Base-by-base conservation (phyloP, 495 filamentous ascomycete genomes). In the Trichoderma virens region DNA sequence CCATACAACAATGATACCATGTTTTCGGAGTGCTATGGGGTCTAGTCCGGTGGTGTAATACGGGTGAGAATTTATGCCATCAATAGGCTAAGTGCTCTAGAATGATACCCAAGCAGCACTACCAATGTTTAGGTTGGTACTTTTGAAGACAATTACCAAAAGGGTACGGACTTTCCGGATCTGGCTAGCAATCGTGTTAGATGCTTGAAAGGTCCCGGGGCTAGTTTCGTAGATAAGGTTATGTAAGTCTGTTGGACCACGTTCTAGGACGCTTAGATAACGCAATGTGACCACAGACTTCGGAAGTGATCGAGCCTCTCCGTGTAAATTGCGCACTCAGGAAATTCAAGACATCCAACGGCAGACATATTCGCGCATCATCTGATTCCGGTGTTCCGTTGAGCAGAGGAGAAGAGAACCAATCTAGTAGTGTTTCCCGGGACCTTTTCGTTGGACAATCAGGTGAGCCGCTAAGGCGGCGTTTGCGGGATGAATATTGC, bases 31-130 rank as follows among this genome's bases (percentile, higher is more conserved):
- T 20, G 43, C 20, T 20, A 47, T 25, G 43, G 43, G n/a, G n/a
- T 47, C 43, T 3, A 25, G 43, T 23, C 11, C 51, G 51, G 51
- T 56, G 51, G 51, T 56, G 51, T 56, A 56, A 56, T 56, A 28
- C 51, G 11, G 25, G 51, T 56, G 25, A 56, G 25, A 56, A 8
- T 16, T 56, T 56, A 56, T 56, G 51, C 51, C 11, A 56, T 56
- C 51, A 56, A 56, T 14, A 56, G 51, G 13, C 11, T 30, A 27
- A n/a, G 27, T 56, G 25, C 9, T 56, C 13, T 56, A 27, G 25
- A 56, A 28, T 56, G 51, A 25, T 9, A 56, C 11, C 25, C 11
- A 56, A 56, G 16, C 23, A 30, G 9, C 51, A 56, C 25, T 30
- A 56, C 16, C 11, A 9, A 30, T 9, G 23, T 56, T 56, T 30